Percentiles rank a stretch among this genome's conserved stretches.
phyloP scores from a whole-genome alignment of 805 yeast genomes.

The Spathaspora boniae region DNA sequence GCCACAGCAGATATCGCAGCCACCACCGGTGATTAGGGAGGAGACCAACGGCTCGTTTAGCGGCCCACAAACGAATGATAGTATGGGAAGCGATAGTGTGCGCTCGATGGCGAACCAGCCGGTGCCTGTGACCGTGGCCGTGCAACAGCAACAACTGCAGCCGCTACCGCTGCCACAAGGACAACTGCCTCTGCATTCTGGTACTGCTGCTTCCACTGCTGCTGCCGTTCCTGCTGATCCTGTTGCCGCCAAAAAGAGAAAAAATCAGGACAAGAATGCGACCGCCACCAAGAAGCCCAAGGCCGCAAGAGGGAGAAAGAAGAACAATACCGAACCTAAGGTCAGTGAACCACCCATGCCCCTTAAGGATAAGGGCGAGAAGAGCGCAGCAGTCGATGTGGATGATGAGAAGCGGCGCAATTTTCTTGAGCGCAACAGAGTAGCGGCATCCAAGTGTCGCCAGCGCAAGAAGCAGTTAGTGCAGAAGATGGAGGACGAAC shows the following conservation, averaged over 20 bases:
- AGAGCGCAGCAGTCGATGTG: constrained; percentile 7
- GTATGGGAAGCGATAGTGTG: too few relatives aligned
- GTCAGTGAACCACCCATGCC: constrained; percentile 3
- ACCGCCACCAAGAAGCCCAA: constrained; percentile 1
- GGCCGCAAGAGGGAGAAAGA: constrained; percentile 1
- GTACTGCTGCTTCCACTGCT: background rate
- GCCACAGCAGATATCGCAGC: constrained; percentile 1
- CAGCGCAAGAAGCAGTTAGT: constrained; percentile 90
- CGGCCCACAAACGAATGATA: too few relatives aligned
- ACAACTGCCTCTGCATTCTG: constrained; percentile 4
- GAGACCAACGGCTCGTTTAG: constrained; percentile 2
- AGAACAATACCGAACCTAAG: constrained; percentile 1
- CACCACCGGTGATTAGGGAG: constrained; percentile 1
- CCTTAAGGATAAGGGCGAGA: constrained; percentile 10
- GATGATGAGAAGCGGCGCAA: constrained; percentile 56
- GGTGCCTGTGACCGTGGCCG: constrained; percentile 2
- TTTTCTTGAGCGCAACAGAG: constrained; percentile 84
- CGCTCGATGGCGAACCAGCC: too few relatives aligned
- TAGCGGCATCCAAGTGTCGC: constrained; percentile 94
- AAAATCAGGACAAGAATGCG: background rate
- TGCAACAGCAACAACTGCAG: constrained; percentile 9
- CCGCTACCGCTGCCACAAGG: constrained; percentile 8
- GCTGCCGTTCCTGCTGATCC: background rate
- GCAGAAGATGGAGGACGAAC: constrained; percentile 76
- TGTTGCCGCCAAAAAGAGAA: background rate